These are phyloP conservation scores for Hemerocallis citrina DNA, from an alignment of 106 monocot genomes.

Conservation along the genomic window DNA sequence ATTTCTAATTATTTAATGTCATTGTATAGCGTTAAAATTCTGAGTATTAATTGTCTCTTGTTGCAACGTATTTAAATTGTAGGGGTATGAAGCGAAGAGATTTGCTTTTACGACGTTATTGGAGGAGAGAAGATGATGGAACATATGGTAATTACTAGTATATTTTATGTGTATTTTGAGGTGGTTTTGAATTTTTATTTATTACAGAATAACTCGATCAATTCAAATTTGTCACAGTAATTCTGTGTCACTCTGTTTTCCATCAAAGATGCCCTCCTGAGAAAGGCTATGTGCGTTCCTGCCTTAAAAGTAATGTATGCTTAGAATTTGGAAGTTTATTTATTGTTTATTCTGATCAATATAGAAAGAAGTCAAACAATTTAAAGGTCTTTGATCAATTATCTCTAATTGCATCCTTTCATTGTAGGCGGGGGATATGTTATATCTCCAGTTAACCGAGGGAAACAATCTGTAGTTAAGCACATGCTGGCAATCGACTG, in stretches of 20 bases:
- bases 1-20: slow-evolving; percentile 2
- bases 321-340: slow-evolving; percentile 16
- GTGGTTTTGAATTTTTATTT: neutral
- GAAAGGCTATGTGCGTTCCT: slow-evolving; percentile 78
- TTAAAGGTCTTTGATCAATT: neutral
- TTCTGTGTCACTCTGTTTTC: slow-evolving; percentile 90
- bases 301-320: slow-evolving; percentile 99
- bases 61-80: slow-evolving; percentile 5
- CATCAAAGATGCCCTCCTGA: slow-evolving; percentile 65
- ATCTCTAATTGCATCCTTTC: slow-evolving; percentile 1
- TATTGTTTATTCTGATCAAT: neutral
- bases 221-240: slow-evolving; percentile 42
- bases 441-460: slow-evolving; percentile 85
- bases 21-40: neutral
- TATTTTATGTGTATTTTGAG: neutral
- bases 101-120: slow-evolving; percentile 77
- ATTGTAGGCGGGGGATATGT: slow-evolving; percentile 95
- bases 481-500: slow-evolving; percentile 99
- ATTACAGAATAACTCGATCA: slow-evolving; percentile 5
- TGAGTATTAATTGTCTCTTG: neutral
- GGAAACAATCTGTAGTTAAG: slow-evolving; percentile 89
- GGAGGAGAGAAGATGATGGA: slow-evolving; percentile 99
- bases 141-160: slow-evolving; percentile 61
- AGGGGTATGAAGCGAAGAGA: slow-evolving; percentile 95
- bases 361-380: neutral